Evolutionary conservation across 257 asterid species (phyloP), one percentile per base, ranked within the genome.

Genomic region (Hygrophila difformis): DNA sequence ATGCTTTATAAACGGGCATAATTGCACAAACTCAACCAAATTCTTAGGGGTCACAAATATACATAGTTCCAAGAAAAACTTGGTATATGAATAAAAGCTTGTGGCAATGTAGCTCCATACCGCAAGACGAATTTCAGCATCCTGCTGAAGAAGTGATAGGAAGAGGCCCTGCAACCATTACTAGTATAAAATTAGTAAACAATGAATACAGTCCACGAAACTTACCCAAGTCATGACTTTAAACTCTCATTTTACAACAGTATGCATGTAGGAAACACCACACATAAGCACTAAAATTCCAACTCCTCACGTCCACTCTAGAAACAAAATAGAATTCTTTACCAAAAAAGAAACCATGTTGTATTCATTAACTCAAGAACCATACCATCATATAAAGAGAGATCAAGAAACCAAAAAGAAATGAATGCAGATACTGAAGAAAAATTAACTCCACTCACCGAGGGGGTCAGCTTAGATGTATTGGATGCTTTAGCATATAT

Each of bases 91-190:
- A 38, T 41, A 50, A 31, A 56, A 60, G 57, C 46, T 40, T 13
- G 21, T 43, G 20, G n/a, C 18, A 29, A 35, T 12, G 23, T 19
- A 52, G 64, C 51, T 11, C 58, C 35, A 24, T 61, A 91, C 98
- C 75, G 98, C 98, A 51, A 82, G 46, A 37, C 96, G 94, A 56
- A 72, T 68, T 72, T 85, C 94, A 60, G 92, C 68, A 62, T 78
- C 93, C 74, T 82, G 95, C 68, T 78, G 96, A 64, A 91, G 96
- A 60, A 91, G 68, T 37, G 96, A 86, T 46, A 79, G 70, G 59
- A 86, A 70, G 49, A 79, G 74, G 58, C 93, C 95, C 98, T 89
- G 81, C 74, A 71, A 69, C 29, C 68, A 59, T 42, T 14, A 66
- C 34, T 39, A 55, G 49, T 44, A 48, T 29, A 26, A 45, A n/a